phyloP scores from a whole-genome alignment of 2,329 filamentous ascomycete species.

The Conoideocrella luteorostrata region DNA sequence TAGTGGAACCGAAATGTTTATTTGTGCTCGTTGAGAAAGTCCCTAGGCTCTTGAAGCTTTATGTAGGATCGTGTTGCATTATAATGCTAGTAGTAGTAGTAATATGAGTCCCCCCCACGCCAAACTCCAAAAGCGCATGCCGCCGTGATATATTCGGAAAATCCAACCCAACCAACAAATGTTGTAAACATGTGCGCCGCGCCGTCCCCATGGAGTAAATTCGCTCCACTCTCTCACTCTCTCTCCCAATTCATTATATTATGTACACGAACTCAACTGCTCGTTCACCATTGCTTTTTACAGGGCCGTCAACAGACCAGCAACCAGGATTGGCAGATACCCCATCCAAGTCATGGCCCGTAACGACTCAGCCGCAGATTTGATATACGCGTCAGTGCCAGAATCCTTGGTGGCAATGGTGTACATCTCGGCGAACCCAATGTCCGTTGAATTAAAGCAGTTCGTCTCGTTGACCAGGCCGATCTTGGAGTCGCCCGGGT shows the following conservation, averaged over 20 bases:
- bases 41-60: too few species aligned
- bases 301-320: conserved; percentile 32
- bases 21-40: too few species aligned
- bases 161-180: too few species aligned
- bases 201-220: too few species aligned
- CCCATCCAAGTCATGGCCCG: conserved; percentile 24
- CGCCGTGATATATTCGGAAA: not conserved
- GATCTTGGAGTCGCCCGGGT: conserved; percentile 62
- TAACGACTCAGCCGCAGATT: conserved; percentile 20
- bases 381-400: conserved; percentile 25
- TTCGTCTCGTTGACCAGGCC: conserved; percentile 70
- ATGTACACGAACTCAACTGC: not conserved
- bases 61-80: not conserved
- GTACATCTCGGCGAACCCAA: conserved; percentile 74
- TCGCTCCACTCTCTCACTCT: not conserved
- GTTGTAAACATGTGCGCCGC: too few species aligned
- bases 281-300: conserved; percentile 16
- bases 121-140: conserved; percentile 2
- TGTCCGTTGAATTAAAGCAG: conserved; percentile 79
- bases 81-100: not conserved
- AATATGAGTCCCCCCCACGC: not conserved
- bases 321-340: conserved; percentile 35
- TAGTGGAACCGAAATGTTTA: too few species aligned
- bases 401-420: conserved; percentile 49
- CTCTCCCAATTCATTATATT: conserved; percentile 6